These are phyloP conservation scores for Lepidium didymum DNA, from an alignment of 345 rosid species.

Conservation along the genomic window DNA sequence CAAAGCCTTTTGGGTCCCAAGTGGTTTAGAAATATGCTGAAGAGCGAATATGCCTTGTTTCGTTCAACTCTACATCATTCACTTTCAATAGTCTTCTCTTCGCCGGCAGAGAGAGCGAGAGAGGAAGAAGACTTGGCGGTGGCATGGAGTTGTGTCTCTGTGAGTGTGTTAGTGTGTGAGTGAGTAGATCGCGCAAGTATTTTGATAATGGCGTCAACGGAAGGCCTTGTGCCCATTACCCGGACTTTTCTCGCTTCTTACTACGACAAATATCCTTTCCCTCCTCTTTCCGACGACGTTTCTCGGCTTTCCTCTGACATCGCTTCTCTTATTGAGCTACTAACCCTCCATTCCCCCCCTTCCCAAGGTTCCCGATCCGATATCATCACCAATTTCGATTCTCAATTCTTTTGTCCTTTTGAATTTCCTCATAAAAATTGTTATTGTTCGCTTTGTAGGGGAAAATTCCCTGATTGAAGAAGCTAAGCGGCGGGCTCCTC, in stretches of 20 bases:
- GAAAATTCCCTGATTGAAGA: constrained; percentile 51
- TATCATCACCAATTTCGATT: neutral
- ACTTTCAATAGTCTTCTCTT: constrained; percentile 1
- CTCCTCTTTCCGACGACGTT: constrained; percentile 67
- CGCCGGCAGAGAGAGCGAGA: neutral
- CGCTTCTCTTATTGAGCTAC: constrained; percentile 46
- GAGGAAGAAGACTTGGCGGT: neutral
- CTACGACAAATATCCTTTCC: constrained; percentile 67
- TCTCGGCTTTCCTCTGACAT: constrained; percentile 57
- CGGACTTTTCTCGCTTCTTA: constrained; percentile 68
- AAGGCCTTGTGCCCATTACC: constrained; percentile 84
- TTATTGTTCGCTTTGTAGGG: constrained; percentile 26
- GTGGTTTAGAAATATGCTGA: neutral
- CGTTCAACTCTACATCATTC: neutral
- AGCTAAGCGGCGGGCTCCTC: constrained; percentile 59
- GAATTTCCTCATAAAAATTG: neutral
- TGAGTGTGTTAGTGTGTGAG: neutral
- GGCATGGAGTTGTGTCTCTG: neutral
- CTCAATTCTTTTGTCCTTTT: neutral
- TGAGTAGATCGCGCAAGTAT: constrained; percentile 11
- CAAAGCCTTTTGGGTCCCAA: neutral
- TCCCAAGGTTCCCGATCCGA: constrained; percentile 46
- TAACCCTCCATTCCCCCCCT: constrained; percentile 46
- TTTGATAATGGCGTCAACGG: constrained; percentile 59
- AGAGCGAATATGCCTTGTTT: constrained; percentile 6